Base-by-base conservation (phyloP, 371 early-diverging fungal genomes). In the Circinella minor region DNA sequence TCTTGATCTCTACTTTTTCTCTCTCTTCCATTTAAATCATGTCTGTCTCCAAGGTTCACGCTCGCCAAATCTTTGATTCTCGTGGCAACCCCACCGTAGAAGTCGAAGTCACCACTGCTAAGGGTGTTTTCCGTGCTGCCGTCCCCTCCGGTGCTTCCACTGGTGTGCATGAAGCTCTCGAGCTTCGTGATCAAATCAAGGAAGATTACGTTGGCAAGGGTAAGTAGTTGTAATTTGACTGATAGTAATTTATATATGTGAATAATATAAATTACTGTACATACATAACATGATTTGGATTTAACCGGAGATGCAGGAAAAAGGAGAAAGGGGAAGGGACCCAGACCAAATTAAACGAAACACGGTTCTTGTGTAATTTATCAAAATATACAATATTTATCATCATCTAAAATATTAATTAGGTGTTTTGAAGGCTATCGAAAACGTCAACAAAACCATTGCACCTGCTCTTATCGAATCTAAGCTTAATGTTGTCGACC, bases 81-180 rank as follows among this genome's bases (percentile, higher is more conserved):
- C 92, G 99, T 77, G 99, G 99, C 71, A 96, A 96, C 91, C 99
- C 99, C 71, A 99, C 99, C 72, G 94, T 99, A 65, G 99, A 99
- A 88, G 99, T 99, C 57, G 99, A 99, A 74, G 88, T 99, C 77
- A 93, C 94, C 78, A 98, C 98, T 77, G 83, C 79, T 51, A 87
- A 91, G 77, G 95, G 95, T 74, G 82, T 93, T 71, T 96, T 97
- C 91, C 94, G 97, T 75, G 96, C 98, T 66, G 98, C 96, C 69
- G 99, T 99, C 47, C 99, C 99, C 67, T 97, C 98, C 70, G 99
- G 99, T 76, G 99, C 99, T 55, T 99, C 99, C 66, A 99, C 99
- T 69, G 99, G 99, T 79, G 88, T 98, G 74, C 95, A 99, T 87
- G 99, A 99, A 88, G 99, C 99, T 55, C 86, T 95, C 57, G 99